These are phyloP conservation scores for Hypoxylon rickii DNA, from an alignment of 495 filamentous ascomycete genomes.

Conservation along the genomic window DNA sequence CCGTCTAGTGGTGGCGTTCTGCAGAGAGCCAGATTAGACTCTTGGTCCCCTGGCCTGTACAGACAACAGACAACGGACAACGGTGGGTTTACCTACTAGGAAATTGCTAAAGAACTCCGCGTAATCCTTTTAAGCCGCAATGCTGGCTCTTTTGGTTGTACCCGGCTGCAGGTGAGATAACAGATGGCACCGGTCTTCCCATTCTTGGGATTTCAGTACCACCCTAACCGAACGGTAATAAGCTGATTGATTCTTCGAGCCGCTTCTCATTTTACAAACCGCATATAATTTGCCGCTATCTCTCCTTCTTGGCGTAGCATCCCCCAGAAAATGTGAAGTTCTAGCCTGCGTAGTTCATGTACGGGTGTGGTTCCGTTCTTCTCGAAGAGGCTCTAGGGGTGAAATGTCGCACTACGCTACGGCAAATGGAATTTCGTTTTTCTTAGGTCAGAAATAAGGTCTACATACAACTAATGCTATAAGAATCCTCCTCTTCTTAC, in stretches of 20 bases:
- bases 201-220: neutral
- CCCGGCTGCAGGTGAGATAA: conserved; percentile 11
- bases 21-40: conserved; percentile 14
- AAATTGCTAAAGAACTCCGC: too few relatives aligned
- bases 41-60: neutral
- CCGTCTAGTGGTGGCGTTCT: conserved; percentile 11
- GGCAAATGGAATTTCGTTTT: neutral
- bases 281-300: conserved; percentile 6
- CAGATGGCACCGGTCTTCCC: conserved; percentile 1
- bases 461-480: too few relatives aligned
- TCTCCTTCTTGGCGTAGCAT: neutral
- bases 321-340: neutral
- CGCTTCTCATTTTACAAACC: neutral
- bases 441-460: neutral
- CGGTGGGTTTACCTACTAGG: too few relatives aligned
- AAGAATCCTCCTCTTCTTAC: neutral
- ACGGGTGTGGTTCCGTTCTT: conserved; percentile 1
- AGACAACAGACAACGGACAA: neutral
- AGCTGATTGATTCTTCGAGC: conserved; percentile 4
- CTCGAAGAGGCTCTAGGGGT: neutral
- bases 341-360: neutral
- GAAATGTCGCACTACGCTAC: neutral
- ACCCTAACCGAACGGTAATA: conserved; percentile 10
- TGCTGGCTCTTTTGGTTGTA: conserved; percentile 8
- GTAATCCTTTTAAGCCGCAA: conserved; percentile 26